Evolutionary conservation across 2,329 filamentous ascomycete genomes (phyloP), one percentile per base, ranked within the genome.

Genomic region (Catunica adiposa): DNA sequence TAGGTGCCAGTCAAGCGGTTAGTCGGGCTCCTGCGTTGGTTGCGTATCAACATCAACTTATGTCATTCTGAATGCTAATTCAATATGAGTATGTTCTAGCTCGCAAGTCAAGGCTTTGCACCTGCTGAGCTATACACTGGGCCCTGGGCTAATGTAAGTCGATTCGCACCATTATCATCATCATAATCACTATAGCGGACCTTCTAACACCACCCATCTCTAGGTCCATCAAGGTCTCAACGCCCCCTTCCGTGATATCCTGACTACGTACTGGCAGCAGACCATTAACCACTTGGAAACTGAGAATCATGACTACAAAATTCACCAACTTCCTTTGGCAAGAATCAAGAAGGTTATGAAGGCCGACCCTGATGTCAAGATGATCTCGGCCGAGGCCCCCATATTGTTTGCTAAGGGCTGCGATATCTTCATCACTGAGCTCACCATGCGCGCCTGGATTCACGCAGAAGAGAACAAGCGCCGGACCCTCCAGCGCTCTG

Each of bases 331-430:
- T 40, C 92, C 92, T 1, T 77, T 98, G 42, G 92, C 92, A n/a
- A 84, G 92, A 55, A 98, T 98, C 73, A 98, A 98, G 76, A 98
- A 98, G 70, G 92, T 98, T 62, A 98, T 98, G 92, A 98, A 98
- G 72, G 92, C 92, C 0, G 92, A 98, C 63, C 92, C 92, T 0
- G 92, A 98, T 64, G 92, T 98, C 51, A 98, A 98, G 74, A 98
- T 98, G 92, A 98, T 98, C 60, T 97, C 89, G 3, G 92, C 92
- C 7, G 92, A 98, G 71, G 92, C 92, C 1, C 92, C 92, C 1
- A 98, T 98, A 62, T 75, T 98, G 14, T 98, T 98, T 65, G 92
- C 92, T 53, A 98, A 98, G 70, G 92, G 90, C 38, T 97, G 92
- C 69, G 92, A 98, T 66, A 96, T 97, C 66, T 98, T 98, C 72